Base-by-base conservation (phyloP, 768 basidiomycete species). In the Termitomyces sp. region DNA sequence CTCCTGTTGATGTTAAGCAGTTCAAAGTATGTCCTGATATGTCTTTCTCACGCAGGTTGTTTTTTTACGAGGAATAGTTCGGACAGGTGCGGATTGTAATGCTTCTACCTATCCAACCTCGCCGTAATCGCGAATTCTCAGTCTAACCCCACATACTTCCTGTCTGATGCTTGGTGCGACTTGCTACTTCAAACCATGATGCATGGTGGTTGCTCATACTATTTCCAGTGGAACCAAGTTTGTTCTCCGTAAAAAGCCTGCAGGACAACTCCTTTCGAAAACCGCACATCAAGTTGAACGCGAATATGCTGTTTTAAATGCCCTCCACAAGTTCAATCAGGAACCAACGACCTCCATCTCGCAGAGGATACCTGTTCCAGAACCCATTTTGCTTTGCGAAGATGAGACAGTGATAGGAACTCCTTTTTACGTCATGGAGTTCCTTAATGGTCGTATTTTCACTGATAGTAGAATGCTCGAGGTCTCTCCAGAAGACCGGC, bases 221-320 rank as follows among this genome's bases (percentile, higher is more conserved):
- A 45, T 39, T 24, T 56, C 29, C 48, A 89, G 82, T 45, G 75
- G 78, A 44, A 77, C 68, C 5, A 84, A 81, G 15, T 94, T 86
- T 63, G 96, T 98, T 16, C 75, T 98, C 56, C 89, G 96, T 20
- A 94, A 97, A 72, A 96, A 97, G 68, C 96, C 96, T 24, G 84
- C 87, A 0, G 96, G 96, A 0, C 77, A 85, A 41, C 83, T 98
- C 9, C 75, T 99, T 26, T 94, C 93, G 4, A 78, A 84, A 51
- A 99, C 94, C 3, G 96, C 96, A 1, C 96, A 99, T 70, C 90
- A 94, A 71, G 84, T 99, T 39, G 96, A 98, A 69, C 86, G 97
- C 48, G 96, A 99, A 76, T 97, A 88, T 71, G 80, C 78, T 28
- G 83, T 96, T 64, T 78, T 98, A 15, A 73, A 75, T 34, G 89